Base-by-base conservation (phyloP, 140 eudicot species). In the Senecio squalidus region DNA sequence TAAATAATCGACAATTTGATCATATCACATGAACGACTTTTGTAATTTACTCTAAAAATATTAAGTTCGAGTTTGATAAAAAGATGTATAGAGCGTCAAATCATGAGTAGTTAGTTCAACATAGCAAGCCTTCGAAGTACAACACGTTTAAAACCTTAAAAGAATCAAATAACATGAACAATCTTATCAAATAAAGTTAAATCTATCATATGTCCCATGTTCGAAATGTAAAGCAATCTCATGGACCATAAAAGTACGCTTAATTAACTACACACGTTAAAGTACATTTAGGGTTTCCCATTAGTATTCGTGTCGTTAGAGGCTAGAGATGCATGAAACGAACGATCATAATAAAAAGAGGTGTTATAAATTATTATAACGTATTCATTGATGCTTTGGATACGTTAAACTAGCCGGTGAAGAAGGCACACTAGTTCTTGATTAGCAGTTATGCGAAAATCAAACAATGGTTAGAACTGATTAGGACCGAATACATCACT, bases 141-240 rank as follows among this genome's bases (percentile, higher is more conserved):
- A 25, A 16, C 2, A 17, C 50, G 24, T 34, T 50, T 34, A 50
- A 64, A 64, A 64, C 60, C 70, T 64, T 64, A 64, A 64, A 51
- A 64, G 40, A 64, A 36, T 7, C 70, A 36, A 49, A 50, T 34
- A 50, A 34, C 61, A 51, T 24, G 70, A 64, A 2, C 61, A 34
- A 64, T 64, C 70, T 63, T 63, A 10, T 63, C 69, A 63, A 59
- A 23, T 22, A 38, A 31, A 48, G 41, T 33, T 22, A n/a, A 48
- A 31, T 48, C 25, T 31, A 2, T 22, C 59, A 13, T 22, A 25
- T 49, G 38, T 49, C 69, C 69, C 69, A 63, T 63, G 59, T 63
- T 58, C 58, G 3, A 47, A 47, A 62, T 29, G 21, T 20, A 30
- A 62, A 62, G 33, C 58, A 29, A 62, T 47, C 36, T 21, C 58